A percentile compares a stretch with the other conserved stretches of the same genome.
These are phyloP conservation scores for Metahyphopichia silvanorum DNA, from an alignment of 805 yeast species.

Conservation along the genomic window DNA sequence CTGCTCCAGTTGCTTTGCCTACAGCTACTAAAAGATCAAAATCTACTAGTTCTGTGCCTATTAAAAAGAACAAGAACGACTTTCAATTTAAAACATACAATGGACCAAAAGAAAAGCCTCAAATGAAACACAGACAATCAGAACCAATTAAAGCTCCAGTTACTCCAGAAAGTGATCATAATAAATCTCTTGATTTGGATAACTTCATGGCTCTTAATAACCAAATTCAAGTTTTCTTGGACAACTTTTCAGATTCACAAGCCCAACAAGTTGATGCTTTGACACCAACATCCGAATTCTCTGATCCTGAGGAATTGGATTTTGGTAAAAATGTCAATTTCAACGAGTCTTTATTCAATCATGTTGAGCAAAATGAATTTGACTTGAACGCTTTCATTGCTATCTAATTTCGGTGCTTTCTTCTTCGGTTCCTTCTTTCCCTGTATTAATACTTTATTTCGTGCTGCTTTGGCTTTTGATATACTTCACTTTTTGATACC, in stretches of 20 bases:
- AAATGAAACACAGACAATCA: conserved; percentile 18
- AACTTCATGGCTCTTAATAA: conserved; percentile 26
- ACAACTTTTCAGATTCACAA: conserved; percentile 6
- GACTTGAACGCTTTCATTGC: conserved; percentile 22
- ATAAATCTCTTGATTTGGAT: conserved; percentile 16
- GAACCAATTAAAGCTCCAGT: conserved; percentile 4
- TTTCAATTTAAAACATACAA: conserved; percentile 29
- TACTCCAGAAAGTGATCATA: conserved; percentile 1
- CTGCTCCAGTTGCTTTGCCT: conserved; percentile 4
- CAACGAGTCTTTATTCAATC: conserved; percentile 10
- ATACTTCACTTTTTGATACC: too few species aligned
- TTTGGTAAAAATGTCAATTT: conserved; percentile 9
- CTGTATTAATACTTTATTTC: too few species aligned
- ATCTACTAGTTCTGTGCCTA: conserved; percentile 17
- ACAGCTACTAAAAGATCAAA: conserved; percentile 23
- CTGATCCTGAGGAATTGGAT: conserved; percentile 14
- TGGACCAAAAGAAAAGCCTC: conserved; percentile 16
- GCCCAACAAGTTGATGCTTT: conserved; percentile 5
- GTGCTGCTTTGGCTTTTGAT: too few species aligned
- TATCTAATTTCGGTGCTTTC: conserved; percentile 3
- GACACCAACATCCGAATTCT: conserved; percentile 21
- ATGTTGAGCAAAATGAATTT: conserved; percentile 21
- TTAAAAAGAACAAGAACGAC: conserved; percentile 1
- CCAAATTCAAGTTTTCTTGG: conserved; percentile 13
- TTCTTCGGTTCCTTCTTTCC: not conserved